phyloP scores from a whole-genome alignment of 257 asterid genomes.

The Penstemon eatonii region DNA sequence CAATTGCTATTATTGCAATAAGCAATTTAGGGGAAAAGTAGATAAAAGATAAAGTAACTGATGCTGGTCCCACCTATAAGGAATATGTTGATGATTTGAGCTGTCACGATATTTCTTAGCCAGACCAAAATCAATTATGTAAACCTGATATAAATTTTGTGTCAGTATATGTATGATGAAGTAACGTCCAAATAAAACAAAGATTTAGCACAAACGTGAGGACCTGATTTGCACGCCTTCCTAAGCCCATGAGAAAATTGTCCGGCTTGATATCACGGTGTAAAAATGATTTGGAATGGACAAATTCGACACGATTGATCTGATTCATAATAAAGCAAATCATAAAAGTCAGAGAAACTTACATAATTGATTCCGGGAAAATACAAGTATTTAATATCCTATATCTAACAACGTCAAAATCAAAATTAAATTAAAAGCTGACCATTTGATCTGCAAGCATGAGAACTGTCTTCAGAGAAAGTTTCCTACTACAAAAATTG shows the following conservation, averaged over 20 bases:
- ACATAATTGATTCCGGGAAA: conserved; percentile 11
- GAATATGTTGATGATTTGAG: conserved; percentile 81
- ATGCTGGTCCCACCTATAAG: conserved; percentile 70
- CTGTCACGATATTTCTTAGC: conserved; percentile 95
- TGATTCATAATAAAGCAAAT: conserved; percentile 37
- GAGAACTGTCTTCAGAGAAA: conserved; percentile 93
- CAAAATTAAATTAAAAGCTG: conserved; percentile 19
- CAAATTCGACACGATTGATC: conserved; percentile 96
- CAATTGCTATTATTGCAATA: conserved; percentile 4
- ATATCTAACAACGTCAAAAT: neutral
- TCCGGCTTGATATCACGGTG: conserved; percentile 99
- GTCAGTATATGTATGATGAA: conserved; percentile 23
- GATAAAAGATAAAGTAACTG: conserved; percentile 18
- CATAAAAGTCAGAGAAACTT: conserved; percentile 8
- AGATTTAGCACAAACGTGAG: conserved; percentile 12
- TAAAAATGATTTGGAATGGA: conserved; percentile 89
- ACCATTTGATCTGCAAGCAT: conserved; percentile 99
- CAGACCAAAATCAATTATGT: conserved; percentile 90
- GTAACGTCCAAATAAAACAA: conserved; percentile 6
- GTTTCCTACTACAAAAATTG: conserved; percentile 93
- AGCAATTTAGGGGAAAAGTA: conserved; percentile 8
- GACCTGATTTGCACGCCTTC: conserved; percentile 98
- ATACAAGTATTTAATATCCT: conserved; percentile 1
- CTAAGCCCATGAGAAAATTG: conserved; percentile 99
- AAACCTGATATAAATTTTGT: conserved; percentile 55